Evolutionary conservation across 2,329 filamentous ascomycete species (phyloP), one percentile per base, ranked within the genome.

Genomic region (Phoma sp.): DNA sequence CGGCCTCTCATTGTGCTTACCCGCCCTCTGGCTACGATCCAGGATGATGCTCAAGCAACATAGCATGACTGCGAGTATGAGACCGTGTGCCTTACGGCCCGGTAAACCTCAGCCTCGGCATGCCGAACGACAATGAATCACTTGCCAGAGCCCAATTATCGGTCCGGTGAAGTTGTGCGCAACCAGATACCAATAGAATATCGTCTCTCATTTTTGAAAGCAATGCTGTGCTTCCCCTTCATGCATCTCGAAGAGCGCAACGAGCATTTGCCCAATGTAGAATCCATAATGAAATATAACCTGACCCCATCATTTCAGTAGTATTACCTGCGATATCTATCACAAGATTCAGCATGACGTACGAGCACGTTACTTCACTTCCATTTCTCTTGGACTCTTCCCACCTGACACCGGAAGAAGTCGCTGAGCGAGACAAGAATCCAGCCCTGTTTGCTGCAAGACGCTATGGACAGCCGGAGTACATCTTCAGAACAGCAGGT

Each of bases 401-500:
- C 10, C 18, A 51, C 10, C 35, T 51, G 4, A 44, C 33, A 1
- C 33, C 14, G 7, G 47, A 51, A 7, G 47, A 51, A 27, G 9
- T 37, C 2, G 40, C 32, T 8, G 47, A 51, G 25, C 40, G 47
- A 38, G 25, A 30, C 7, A 14, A 23, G 7, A 44, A 44, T 22
- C 47, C 39, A 8, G 18, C 47, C 1, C n/a, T 44, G 3, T 51
- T 42, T 23, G 47, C 40, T 13, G 37, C 40, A 10, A 37, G 14
- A 22, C 39, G 47, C 4, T 51, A 51, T 33, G 33, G 47, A 4
- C 33, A 39, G 22, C 47, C 47, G 2, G 40, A 51, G 13, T 27
- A 44, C 13, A 38, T 51, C 11, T 51, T 51, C 9, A n/a, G 14
- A 4, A 40, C 40, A 24, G 47, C 47, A 4, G 40, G 47, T 51